Base-by-base conservation (phyloP, 1,139 yeast species). In the Geotrichum histeridarum region DNA sequence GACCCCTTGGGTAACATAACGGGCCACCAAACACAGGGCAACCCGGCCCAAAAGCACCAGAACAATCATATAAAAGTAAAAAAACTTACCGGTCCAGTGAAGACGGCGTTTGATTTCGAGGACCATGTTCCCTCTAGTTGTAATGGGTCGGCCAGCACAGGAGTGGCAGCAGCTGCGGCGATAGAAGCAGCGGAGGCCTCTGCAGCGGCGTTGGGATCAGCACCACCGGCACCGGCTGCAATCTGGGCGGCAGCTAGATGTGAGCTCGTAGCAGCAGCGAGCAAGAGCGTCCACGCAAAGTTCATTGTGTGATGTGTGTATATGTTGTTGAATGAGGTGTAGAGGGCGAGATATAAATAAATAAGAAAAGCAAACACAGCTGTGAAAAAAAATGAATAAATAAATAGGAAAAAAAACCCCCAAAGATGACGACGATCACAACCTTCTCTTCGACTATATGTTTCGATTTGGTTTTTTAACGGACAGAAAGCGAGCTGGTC, bases 31-130 rank as follows among this genome's bases (percentile, higher is more conserved):
- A 17, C 3, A 45, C n/a, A 50, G 8, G 9, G 50, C 17, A 32
- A n/a, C n/a, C n/a, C n/a, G n/a, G n/a, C n/a, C n/a, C n/a, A n/a
- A n/a, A n/a, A n/a, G n/a, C n/a, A n/a, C n/a, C n/a, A n/a, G n/a
- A n/a, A n/a, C n/a, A n/a, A n/a, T n/a, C n/a, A n/a, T n/a, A n/a
- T n/a, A n/a, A n/a, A n/a, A n/a, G n/a, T n/a, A n/a, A 14, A 47
- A 14, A 32, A 4, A 63, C 67, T 33, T 65, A 67, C 70, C 0
- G 99, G 96, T 0, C 99, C 99, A 0, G 99, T 93, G 73, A 93
- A 85, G 8, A 94, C 99, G 7, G 95, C 83, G 69, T 87, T 88
- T 18, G 97, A 84, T 70, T 93, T 93, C 15, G 97, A 85, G 0
- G 91, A 71, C 99, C 99, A 93, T 0, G 99, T 93, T n/a, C 99